phyloP scores from a whole-genome alignment of 352 stramenopile species.

The Pythium coloratum region DNA sequence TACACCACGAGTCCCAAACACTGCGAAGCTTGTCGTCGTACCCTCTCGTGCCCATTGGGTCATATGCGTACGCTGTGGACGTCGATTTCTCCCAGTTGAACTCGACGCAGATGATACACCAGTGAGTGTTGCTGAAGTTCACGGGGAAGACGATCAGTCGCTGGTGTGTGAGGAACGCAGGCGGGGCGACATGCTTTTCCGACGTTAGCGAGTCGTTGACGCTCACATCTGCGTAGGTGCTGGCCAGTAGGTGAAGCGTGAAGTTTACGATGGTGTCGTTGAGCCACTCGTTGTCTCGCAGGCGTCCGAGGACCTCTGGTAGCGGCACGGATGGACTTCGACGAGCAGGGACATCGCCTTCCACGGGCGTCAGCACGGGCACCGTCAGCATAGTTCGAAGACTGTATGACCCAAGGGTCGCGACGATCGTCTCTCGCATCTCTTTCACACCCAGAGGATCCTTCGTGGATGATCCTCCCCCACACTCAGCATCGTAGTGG shows the following conservation, averaged over 20 bases:
- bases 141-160: slow-evolving; percentile 2
- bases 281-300: neutral
- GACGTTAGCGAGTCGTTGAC: neutral
- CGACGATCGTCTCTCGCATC: neutral
- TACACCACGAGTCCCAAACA: neutral
- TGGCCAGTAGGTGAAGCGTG: neutral
- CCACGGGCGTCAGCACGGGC: neutral
- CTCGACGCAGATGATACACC: neutral
- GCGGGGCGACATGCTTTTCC: neutral
- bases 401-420: neutral
- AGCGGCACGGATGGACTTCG: neutral
- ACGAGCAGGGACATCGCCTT: neutral
- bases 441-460: neutral
- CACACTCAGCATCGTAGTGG: neutral
- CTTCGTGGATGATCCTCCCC: too few relatives aligned
- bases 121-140: slow-evolving; percentile 2
- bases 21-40: neutral
- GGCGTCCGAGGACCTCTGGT: neutral
- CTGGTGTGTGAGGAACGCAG: neutral
- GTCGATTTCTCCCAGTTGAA: neutral
- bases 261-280: slow-evolving; percentile 6
- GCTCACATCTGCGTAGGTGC: neutral
- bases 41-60: neutral
- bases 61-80: neutral
- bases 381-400: neutral